Conservation (phyloP, 495 filamentous ascomycete genomes). For the Lasiosphaeria hispida region DNA sequence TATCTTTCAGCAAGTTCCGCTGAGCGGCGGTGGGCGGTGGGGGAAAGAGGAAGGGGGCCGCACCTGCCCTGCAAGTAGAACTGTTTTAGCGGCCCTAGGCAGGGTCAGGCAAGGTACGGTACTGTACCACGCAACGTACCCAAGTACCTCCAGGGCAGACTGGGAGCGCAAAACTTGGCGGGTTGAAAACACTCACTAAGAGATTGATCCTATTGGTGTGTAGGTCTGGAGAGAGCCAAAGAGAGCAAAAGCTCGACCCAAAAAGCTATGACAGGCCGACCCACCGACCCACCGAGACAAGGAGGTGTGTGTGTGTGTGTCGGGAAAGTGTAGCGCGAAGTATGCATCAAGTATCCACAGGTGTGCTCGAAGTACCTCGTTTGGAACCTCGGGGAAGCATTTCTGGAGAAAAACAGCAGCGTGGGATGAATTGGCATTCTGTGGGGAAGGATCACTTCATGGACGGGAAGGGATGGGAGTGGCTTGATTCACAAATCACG, state of each 20-base stretch:
- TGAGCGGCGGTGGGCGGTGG: conserved; percentile 4
- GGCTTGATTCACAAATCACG: conserved; percentile 2
- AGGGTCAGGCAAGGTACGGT: conserved; percentile 2
- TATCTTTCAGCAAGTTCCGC: conserved; percentile 14
- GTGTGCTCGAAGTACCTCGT: conserved; percentile 12
- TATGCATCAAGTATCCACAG: conserved; percentile 19
- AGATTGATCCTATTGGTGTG: conserved; percentile 30
- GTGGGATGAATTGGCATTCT: conserved; percentile 24
- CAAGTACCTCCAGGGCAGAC: conserved; percentile 2
- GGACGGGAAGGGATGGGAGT: not conserved
- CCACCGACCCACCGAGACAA: conserved; percentile 11
- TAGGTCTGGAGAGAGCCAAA: conserved; percentile 5
- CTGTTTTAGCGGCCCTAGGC: not conserved
- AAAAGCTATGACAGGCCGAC: conserved; percentile 26
- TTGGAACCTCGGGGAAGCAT: conserved; percentile 26
- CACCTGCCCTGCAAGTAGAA: not conserved
- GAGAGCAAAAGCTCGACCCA: conserved; percentile 11
- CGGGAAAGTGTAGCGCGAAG: conserved; percentile 15
- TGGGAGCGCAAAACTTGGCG: conserved; percentile 15
- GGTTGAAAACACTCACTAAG: conserved; percentile 26
- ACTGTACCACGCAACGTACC: conserved; percentile 11
- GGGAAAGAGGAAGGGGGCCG: not conserved
- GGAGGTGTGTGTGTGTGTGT: conserved; percentile 20
- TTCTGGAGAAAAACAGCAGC: conserved; percentile 16
- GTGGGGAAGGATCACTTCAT: conserved; percentile 13